Base-by-base conservation (phyloP, 148 eudicot genomes). In the Dysphania ambrosioides region DNA sequence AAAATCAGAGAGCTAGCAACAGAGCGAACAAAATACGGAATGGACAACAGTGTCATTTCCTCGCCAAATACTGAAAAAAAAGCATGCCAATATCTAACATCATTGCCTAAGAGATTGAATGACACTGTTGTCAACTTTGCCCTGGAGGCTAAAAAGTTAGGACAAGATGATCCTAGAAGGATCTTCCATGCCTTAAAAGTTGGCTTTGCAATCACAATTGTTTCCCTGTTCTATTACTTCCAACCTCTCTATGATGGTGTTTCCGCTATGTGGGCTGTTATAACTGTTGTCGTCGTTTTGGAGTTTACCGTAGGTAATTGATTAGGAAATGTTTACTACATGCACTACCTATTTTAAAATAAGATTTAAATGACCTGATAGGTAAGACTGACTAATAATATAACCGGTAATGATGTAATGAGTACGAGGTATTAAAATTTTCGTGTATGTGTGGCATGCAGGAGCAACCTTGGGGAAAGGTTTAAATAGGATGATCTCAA, bases 381-480 rank as follows among this genome's bases (percentile, higher is more conserved):
- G 19, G 5, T 3, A 4, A 41, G n/a, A n/a, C n/a, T 26, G 1
- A 1, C n/a, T 23, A 2, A 4, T 18, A 27, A 34, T 8, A 10
- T 23, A 23, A 4, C 0, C 16, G 2, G 3, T 11, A 42, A 23
- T 16, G n/a, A 6, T 18, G 56, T n/a, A n/a, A n/a, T n/a, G n/a
- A n/a, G n/a, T n/a, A n/a, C n/a, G n/a, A n/a, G n/a, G n/a, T n/a
- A n/a, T n/a, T n/a, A n/a, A n/a, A n/a, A 23, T 10, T 24, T 4
- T 2, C 3, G 13, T 11, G 1, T 69, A 6, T 31, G 35, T 44
- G 35, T 30, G 49, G n/a, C 34, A 23, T 68, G 53, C 72, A 82
- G 85, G 85, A 15, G 85, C 85, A 29, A 82, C 85, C 27, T 76
- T 82, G 9, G 85, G 85, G 24, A 82, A 82, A 53, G 85, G 85